Base-by-base conservation (phyloP, 352 stramenopile species). In the Thalassiosira hispida region DNA sequence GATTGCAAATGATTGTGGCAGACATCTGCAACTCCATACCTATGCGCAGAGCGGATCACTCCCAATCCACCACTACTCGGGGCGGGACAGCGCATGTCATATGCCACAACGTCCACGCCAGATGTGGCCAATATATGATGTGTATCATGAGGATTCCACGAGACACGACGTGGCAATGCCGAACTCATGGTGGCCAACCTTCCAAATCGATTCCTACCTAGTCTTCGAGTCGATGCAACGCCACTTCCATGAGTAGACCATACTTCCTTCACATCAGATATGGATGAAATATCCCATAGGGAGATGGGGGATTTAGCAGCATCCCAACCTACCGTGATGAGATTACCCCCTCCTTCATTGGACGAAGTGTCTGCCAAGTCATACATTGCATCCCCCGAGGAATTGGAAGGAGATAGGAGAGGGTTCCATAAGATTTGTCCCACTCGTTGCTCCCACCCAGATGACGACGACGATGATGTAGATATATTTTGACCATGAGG, bases 1-100 rank as follows among this genome's bases (percentile, higher is more conserved):
- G 96, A 96, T 82, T 98, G 98, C 88, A 99, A 98, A n/a, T 96
- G 97, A 88, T 99, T 99, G 85, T 98, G 99, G 87, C 98, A 95
- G 11, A 99, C 76, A 81, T 97, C 95, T 1, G 76, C 83, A 12
- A 91, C 75, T 33, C 81, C 86, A 65, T 80, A 87, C 31, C 84
- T 63, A 83, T 92, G 89, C 51, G 73, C 83, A 23, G 73, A 73
- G 46, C 75, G 78, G 53, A 75, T 69, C 23, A 75, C 65, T 6
- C 57, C 68, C 22, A 62, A 70, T 27, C 82, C 79, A 6, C 51
- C 52, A 8, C 59, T 22, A 33, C 64, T 52, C 0, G 64, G 81
- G 16, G 73, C 65, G 31, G 79, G 23, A 44, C 49, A 53, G 27
- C 86, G 73, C 83, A 78, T 88, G 72, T 92, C 84, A 23, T 91